Evolutionary conservation across 2,329 filamentous ascomycete species (phyloP), one percentile per base, ranked within the genome.

Genomic region (Waltergamsia citrina): DNA sequence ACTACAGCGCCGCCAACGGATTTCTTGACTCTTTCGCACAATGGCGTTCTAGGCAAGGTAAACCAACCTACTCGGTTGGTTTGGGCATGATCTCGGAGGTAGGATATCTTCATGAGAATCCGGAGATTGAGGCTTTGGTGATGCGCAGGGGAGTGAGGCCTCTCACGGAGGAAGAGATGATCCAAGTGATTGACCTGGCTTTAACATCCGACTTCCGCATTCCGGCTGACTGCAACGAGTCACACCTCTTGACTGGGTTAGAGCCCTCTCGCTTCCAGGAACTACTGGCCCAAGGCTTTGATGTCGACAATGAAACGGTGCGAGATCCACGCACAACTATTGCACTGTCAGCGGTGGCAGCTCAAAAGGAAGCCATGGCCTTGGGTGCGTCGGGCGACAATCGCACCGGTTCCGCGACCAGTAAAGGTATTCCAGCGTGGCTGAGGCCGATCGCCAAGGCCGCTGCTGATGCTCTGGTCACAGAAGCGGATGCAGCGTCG

Each of bases 21-120:
- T 60, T 53, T 36, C 45, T 58, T 6, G 57, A 62, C 38, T 34
- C 41, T 3, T 52, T 62, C 15, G 52, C 54, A 1, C 46, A 48
- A 2, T 49, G 47, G 21, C 44, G 51, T 12, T 39, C 42, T 5
- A 27, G 31, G 4, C 44, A 46, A 3, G 54, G 53, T 2, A 43
- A 47, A 21, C 10, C 50, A 1, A 50, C 48, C 3, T 41, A 47
- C 1, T 47, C 54, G 0, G 26, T 62, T 4, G 49, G 42, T 5
- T 43, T 59, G 3, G 52, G 51, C 2, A 48, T 57, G 42, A 52
- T 63, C 28, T 47, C 47, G 6, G 56, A 55, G 14, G 55, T 61
- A 4, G 59, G 58, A 15, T 53, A 53, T 34, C 41, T 60, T 3
- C 46, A 52, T 32, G 54, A 60, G 21, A 51, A 57, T 26, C 49